Base-by-base conservation (phyloP, 225 moss, liverwort and hornwort genomes). In the Sphagnum contortum region DNA sequence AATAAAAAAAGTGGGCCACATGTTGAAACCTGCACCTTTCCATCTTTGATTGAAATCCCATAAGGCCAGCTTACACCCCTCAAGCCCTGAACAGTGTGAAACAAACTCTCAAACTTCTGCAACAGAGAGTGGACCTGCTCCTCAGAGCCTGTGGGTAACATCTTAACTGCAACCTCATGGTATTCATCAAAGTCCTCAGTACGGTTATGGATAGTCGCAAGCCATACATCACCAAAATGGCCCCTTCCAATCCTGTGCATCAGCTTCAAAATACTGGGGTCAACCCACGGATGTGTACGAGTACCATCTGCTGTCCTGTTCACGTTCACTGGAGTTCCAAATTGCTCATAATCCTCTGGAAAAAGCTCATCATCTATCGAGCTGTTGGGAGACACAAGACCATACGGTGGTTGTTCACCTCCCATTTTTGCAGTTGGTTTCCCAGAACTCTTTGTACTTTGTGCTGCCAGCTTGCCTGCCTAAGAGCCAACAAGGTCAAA, bases 121-220 rank as follows among this genome's bases (percentile, higher is more conserved):
- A 89, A 72, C 69, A 91, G 73, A 52, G 71, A 68, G 48, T 74
- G 77, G 50, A 81, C 75, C 52, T 78, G 88, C 58, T 95, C 89
- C 56, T 88, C 86, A 6, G 87, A 77, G 79, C 87, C 77, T 75
- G 75, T 71, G 44, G 91, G 94, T 65, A 95, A 79, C 94, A 95
- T 91, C 84, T 95, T 95, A 69, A 95, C 91, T 53, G 72, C 94
- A 48, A 95, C 94, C 84, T 91, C 91, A 70, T 95, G 94, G 77
- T 76, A 95, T 75, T 95, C 94, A 79, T 95, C 94, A 48, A 95
- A 95, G 72, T 95, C 94, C 79, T 84, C 86, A 0, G 91, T 89
- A 51, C 87, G 86, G 74, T 85, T 95, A 75, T 95, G 94, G 75
- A 95, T 82, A 53, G 91, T 95, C 68, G 91, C 89, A 52, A 95